A percentile compares a stretch with the other conserved stretches of the same genome.
phyloP scores from a whole-genome alignment of 495 filamentous ascomycete genomes.

The Penicillium dipodomyicola region DNA sequence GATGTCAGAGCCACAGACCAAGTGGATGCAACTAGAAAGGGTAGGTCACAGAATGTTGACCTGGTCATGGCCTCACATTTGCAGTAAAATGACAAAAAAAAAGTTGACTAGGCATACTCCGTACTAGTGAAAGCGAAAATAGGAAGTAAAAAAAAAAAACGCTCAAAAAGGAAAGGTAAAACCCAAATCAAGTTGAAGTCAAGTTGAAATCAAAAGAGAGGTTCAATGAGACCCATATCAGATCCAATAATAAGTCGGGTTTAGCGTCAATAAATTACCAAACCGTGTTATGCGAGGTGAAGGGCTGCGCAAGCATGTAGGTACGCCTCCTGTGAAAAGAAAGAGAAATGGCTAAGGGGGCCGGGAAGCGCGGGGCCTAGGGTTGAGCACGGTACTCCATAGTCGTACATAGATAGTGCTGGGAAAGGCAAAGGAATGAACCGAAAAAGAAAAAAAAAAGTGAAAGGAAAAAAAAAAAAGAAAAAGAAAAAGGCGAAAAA shows the following conservation, averaged over 20 bases:
- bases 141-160: constrained; percentile 4
- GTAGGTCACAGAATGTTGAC: constrained; percentile 34
- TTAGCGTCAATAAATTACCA: constrained; percentile 35
- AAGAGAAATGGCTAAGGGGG: constrained; percentile 25
- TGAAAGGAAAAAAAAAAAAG: constrained; percentile 8
- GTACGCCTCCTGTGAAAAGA: constrained; percentile 29
- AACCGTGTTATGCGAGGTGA: constrained; percentile 10
- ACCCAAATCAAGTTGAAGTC: background rate
- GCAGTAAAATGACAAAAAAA: background rate
- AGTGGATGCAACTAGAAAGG: constrained; percentile 42
- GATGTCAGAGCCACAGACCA: constrained; percentile 45
- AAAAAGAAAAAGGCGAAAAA: background rate
- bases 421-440: constrained; percentile 34
- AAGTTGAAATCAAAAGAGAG: constrained; percentile 12
- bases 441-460: constrained; percentile 15
- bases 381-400: constrained; percentile 38
- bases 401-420: constrained; percentile 13
- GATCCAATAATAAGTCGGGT: constrained; percentile 41
- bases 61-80: constrained; percentile 18
- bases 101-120: constrained; percentile 12
- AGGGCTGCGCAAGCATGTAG: constrained; percentile 20
- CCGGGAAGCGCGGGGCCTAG: constrained; percentile 29
- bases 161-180: background rate
- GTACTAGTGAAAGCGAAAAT: constrained; percentile 20
- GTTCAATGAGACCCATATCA: constrained; percentile 37